Evolutionary conservation across 1,284 basidiomycete species (phyloP), one percentile per base, ranked within the genome.

Genomic region (Ganoderma lucidum): DNA sequence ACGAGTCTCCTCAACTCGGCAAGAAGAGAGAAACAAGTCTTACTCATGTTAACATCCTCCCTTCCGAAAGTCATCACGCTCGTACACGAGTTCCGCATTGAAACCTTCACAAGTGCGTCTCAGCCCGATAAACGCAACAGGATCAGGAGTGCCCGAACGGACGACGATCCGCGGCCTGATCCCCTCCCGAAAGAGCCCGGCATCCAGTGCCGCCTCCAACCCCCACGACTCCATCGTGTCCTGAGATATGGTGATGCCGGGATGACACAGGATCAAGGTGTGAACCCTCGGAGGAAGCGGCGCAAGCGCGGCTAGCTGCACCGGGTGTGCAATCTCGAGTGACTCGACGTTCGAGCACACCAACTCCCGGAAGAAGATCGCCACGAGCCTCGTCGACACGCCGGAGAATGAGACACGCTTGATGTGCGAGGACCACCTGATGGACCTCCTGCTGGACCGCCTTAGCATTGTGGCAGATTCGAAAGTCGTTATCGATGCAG

Each of bases 281-380:
- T 63, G 72, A 56, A 79, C 64, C 63, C 69, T 75, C 63, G 66
- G 44, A 8, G 76, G 77, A 30, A 78, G 51, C 14, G 68, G 65
- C 66, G 60, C 68, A 56, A 73, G 66, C 51, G 61, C 69, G 12
- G 70, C 55, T 39, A 77, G 56, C 23, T 71, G 69, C 67, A 63
- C 62, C 14, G 69, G 58, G 53, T 70, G 67, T 62, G 76, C 71
- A 14, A 77, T 70, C 66, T 77, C 75, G 12, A 80, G 44, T 32
- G 66, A 73, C 66, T 78, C 72, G 44, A 78, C 64, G 32, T 71
- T 64, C n/a, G 76, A 71, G 62, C 76, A 79, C 35, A 74, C 71
- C 63, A 71, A 59, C 15, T 77, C 39, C 10, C 39, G 69, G 51
- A 79, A 71, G 45, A 78, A 78, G n/a, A 71, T 63, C 48, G 77